Base-by-base conservation (phyloP, 179 eudicot species). In the Pouteria campechiana region DNA sequence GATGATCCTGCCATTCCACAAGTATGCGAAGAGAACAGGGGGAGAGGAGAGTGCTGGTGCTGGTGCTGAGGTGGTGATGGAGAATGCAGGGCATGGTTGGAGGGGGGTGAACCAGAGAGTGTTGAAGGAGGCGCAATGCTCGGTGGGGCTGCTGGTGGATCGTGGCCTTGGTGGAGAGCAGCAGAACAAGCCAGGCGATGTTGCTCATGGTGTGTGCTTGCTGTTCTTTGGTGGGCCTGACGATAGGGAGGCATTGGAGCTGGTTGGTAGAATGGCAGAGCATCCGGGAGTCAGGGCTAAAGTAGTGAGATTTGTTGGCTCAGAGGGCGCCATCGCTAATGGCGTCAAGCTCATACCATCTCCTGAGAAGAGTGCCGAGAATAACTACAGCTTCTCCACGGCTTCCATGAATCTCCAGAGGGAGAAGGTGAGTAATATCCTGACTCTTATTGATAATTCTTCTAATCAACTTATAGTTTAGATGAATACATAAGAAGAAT, bases 181-280 rank as follows among this genome's bases (percentile, higher is more conserved):
- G 3, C 57, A 37, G 6, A 32, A 24, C 13, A 23, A 15, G 1
- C 25, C 33, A 8, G 60, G 44, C 2, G 46, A 16, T 8, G 41
- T n/a, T n/a, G 58, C 32, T 3, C 69, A 60, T 13, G 55, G 51
- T 25, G 74, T 73, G 0, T 81, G 92, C 39, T 43, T 81, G 4
- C 16, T 78, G 17, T 85, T 85, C 66, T 75, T 78, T 20, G 92
- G 95, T 18, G 95, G 95, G 32, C 77, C 95, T 0, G 92, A 81
- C 28, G 77, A 73, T 44, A 52, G 87, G 2, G 81, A 70, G 72
- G 87, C 77, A 1, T 37, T 85, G 57, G 75, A 63, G 43, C 32
- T 81, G 9, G 84, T 75, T 2, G 69, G 78, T 0, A 69, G 83
- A 32, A 85, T 85, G 81, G 87, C 69, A 1, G 84, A 78, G 38